phyloP scores from a whole-genome alignment of 345 rosid species.

The Dimocarpus longan region DNA sequence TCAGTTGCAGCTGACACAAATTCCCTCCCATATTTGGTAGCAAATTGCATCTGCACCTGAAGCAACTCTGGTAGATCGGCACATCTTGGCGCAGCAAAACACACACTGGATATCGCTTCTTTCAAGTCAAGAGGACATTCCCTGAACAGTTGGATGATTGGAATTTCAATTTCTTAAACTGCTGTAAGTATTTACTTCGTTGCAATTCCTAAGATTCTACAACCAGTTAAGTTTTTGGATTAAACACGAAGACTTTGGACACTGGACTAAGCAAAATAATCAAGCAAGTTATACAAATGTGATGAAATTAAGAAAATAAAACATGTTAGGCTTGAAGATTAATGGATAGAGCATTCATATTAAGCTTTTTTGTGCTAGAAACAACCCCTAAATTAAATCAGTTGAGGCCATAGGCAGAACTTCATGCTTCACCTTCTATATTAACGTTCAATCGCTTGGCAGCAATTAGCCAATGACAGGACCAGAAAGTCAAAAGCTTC shows the following conservation, averaged over 20 bases:
- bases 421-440: no score
- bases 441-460: background rate
- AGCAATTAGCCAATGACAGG: background rate
- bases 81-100: conserved; percentile 99
- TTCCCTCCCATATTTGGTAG: conserved; percentile 83
- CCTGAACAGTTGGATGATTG: conserved; percentile 47
- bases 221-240: background rate
- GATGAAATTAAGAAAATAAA: background rate
- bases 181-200: background rate
- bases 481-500: background rate
- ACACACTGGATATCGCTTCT: conserved; percentile 90
- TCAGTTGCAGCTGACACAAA: conserved; percentile 91
- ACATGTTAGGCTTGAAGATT: background rate
- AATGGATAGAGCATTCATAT: background rate
- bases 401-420: no score
- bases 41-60: conserved; percentile 88
- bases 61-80: conserved; percentile 88
- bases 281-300: background rate
- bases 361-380: conserved; percentile 3
- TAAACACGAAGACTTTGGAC: background rate
- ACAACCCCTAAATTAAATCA: background rate
- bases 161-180: conserved; percentile 12
- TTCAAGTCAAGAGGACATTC: conserved; percentile 95
- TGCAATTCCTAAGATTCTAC: conserved; percentile 3
- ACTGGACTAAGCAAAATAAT: conserved; percentile 9